A percentile compares a stretch with the other conserved stretches of the same genome.
phyloP scores from a whole-genome alignment of 306 rosid genomes.

The Begonia fuchsioides region DNA sequence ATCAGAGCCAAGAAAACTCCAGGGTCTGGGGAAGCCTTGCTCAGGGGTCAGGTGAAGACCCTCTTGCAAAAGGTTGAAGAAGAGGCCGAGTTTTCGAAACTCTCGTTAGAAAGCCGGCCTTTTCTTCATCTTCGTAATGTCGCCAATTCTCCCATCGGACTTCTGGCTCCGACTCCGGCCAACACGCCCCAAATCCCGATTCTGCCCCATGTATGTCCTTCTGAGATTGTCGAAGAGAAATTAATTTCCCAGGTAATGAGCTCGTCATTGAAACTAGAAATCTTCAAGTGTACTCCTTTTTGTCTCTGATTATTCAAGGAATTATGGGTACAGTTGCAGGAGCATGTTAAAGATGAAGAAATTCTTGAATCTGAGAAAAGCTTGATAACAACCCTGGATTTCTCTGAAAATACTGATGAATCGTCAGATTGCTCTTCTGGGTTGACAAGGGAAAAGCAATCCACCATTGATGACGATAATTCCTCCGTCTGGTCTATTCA shows the following conservation, averaged over 20 bases:
- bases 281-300: not conserved
- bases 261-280: not conserved
- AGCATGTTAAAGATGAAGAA: slow-evolving; percentile 30
- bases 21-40: slow-evolving; percentile 79
- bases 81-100: slow-evolving; percentile 65
- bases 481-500: slow-evolving; percentile 84
- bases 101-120: slow-evolving; percentile 35
- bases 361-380: slow-evolving; percentile 36
- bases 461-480: slow-evolving; percentile 46
- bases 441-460: slow-evolving; percentile 24
- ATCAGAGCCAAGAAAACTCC: slow-evolving; percentile 51
- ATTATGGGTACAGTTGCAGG: slow-evolving; percentile 14
- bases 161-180: slow-evolving; percentile 81
- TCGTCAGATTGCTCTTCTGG: slow-evolving; percentile 40
- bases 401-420: slow-evolving; percentile 53
- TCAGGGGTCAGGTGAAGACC: slow-evolving; percentile 89
- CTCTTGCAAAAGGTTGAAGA: slow-evolving; percentile 86
- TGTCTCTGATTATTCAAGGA: not conserved
- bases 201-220: slow-evolving; percentile 21
- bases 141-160: slow-evolving; percentile 36
- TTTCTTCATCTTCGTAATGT: slow-evolving; percentile 25
- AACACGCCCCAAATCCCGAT: slow-evolving; percentile 55
- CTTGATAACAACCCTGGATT: slow-evolving; percentile 52
- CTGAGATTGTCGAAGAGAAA: slow-evolving; percentile 37
- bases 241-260: slow-evolving; percentile 38